Base-by-base conservation (phyloP, 495 filamentous ascomycete genomes). In the Trichoderma orchidacearum region DNA sequence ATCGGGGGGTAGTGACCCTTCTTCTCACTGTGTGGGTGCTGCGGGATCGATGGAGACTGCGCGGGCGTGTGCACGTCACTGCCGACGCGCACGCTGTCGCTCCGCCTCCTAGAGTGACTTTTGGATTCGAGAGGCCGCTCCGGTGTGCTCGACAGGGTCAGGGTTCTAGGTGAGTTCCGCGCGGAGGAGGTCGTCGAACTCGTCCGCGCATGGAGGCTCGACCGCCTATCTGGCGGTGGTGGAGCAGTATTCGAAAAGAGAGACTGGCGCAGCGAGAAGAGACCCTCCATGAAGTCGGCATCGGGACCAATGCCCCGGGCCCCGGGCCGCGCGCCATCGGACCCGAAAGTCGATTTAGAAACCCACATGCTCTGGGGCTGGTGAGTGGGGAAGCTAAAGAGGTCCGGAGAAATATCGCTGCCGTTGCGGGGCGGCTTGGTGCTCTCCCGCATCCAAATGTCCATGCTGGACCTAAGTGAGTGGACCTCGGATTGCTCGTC, bases 1-100 rank as follows among this genome's bases (percentile, higher is more conserved):
- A 69, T 71, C 0, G 73, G 74, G 5, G 74, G 74, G 52, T 75
- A 77, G n/a, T 73, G 74, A 5, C 63, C 69, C 35, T 69, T 69
- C 58, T 67, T 76, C 54, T 45, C 62, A 13, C 54, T 30, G 9
- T 56, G 38, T 3, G 57, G 57, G 4, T 54, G 23, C 29, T 59
- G 59, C 13, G 35, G 53, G n/a, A 59, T 59, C 5, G 41, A 7
- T 3, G 64, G 36, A 5, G 55, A 60, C 32, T 51, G 51, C 13
- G 45, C 45, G 13, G 54, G 51, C 23, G 32, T 25, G 21, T 50
- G 32, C 15, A 52, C 9, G 28, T 55, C 36, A 21, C 58, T 55
- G 23, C 62, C 56, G 2, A 63, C 36, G 8, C 57, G 59, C 6
- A 60, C 56, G 9, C 31, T 27, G 30, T 57, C 45, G 30, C 55